Evolutionary conservation across 768 basidiomycete genomes (phyloP).

Genomic region (Naganishia vaughanmartiniae): DNA sequence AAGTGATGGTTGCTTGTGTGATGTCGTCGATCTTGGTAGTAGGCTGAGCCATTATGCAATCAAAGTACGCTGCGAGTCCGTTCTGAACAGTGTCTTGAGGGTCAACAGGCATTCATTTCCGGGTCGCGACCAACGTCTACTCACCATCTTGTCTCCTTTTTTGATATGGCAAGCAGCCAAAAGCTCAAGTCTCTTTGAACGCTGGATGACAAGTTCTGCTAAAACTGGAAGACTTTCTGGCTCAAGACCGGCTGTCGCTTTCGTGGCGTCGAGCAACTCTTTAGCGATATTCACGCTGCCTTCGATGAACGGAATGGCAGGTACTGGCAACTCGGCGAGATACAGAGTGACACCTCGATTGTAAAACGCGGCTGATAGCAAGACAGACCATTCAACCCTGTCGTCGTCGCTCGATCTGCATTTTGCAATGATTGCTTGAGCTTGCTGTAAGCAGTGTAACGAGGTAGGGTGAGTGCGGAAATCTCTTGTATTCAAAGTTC

Average conservation of each 20-base stretch:
- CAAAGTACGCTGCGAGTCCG: background rate
- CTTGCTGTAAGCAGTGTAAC: background rate
- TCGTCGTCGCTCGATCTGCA: conserved; percentile 15
- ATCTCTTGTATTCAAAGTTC: conserved; percentile 12
- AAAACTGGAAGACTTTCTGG: conserved; percentile 51
- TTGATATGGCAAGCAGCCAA: conserved; percentile 75
- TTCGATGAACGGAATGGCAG: conserved; percentile 65
- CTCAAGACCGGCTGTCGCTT: conserved; percentile 39
- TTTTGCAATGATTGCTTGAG: background rate
- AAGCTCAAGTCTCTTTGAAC: conserved; percentile 75
- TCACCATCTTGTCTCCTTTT: conserved; percentile 71
- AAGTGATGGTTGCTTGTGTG: background rate
- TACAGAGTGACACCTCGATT: conserved; percentile 57
- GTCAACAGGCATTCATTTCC: background rate
- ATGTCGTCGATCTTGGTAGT: background rate
- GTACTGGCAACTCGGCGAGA: conserved; percentile 61
- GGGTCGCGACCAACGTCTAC: conserved; percentile 2
- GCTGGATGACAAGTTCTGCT: conserved; percentile 65
- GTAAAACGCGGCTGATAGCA: conserved; percentile 45
- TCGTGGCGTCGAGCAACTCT: conserved; percentile 54
- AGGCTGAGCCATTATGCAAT: conserved; percentile 2
- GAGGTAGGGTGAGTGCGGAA: conserved; percentile 6
- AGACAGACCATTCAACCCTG: conserved; percentile 43
- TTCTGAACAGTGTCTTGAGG: background rate
- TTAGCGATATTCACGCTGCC: conserved; percentile 62